phyloP scores from a whole-genome alignment of 257 asterid species.

The Solanum microdontum region DNA sequence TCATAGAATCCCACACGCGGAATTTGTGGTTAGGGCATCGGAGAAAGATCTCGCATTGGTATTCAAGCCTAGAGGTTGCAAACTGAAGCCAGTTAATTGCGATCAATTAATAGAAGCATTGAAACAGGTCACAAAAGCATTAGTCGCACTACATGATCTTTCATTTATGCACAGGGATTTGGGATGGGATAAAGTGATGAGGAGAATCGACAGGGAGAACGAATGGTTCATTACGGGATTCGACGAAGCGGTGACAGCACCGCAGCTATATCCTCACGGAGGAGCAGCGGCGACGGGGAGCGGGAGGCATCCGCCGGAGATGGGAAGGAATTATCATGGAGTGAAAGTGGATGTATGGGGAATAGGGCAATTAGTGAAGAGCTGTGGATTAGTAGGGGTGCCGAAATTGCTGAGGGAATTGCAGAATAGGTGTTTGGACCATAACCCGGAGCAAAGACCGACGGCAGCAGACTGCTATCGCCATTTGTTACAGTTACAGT shows the following conservation, averaged over 20 bases:
- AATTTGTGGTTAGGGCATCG: conserved; percentile 20
- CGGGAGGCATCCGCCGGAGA: conserved; percentile 35
- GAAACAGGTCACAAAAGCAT: conserved; percentile 31
- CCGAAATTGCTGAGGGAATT: conserved; percentile 32
- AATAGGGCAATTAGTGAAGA: conserved; percentile 37
- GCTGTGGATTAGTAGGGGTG: conserved; percentile 26
- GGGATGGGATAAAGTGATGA: conserved; percentile 36
- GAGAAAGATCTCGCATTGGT: conserved; percentile 29
- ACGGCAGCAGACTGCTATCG: conserved; percentile 52
- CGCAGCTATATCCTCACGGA: conserved; percentile 27
- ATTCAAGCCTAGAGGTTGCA: conserved; percentile 35
- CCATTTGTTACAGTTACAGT: conserved; percentile 45
- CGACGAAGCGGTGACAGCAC: conserved; percentile 33
- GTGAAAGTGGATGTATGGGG: conserved; percentile 47
- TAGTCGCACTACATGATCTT: conserved; percentile 31
- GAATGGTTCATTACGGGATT: conserved; percentile 34
- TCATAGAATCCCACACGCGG: conserved; percentile 30
- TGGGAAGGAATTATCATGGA: conserved; percentile 30
- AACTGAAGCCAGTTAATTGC: conserved; percentile 15
- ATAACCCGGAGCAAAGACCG: conserved; percentile 39
- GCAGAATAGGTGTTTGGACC: conserved; percentile 42
- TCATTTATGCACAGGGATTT: conserved; percentile 40
- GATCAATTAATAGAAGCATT: conserved; percentile 28
- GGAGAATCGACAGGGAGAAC: conserved; percentile 17
- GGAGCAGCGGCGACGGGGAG: conserved; percentile 10